Percentiles rank a stretch among this genome's conserved stretches.
Conservation (phyloP, 352 stramenopile species). For the Blastocystis sp. region DNA sequence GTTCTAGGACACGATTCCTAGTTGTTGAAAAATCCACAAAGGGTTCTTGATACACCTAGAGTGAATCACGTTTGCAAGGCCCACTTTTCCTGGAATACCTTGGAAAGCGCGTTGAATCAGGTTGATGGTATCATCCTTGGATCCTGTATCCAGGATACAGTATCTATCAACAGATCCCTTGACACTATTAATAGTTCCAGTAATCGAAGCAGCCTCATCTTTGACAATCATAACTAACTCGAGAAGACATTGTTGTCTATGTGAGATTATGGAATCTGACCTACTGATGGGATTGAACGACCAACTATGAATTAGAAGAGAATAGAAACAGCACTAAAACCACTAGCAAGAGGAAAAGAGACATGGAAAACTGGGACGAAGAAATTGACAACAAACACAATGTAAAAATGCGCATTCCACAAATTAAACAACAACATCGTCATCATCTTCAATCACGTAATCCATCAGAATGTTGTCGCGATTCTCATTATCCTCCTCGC, state of each 20-base stretch:
- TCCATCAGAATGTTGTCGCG: slow-evolving; percentile 69
- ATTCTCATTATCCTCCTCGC: slow-evolving; percentile 65
- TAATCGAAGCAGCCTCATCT: slow-evolving; percentile 30
- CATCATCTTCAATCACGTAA: slow-evolving; percentile 71
- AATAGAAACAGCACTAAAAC: neutral
- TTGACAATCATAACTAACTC: slow-evolving; percentile 60
- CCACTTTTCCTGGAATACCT: neutral
- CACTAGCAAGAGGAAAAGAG: no score
- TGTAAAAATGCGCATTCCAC: slow-evolving; percentile 45
- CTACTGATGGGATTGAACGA: no score
- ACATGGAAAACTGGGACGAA: neutral
- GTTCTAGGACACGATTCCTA: slow-evolving; percentile 29
- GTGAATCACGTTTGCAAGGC: neutral
- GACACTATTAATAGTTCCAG: slow-evolving; percentile 22
- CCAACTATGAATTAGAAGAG: neutral
- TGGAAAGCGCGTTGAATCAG: slow-evolving; percentile 27
- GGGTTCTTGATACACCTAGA: neutral
- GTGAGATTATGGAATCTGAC: neutral
- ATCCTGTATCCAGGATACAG: slow-evolving; percentile 55
- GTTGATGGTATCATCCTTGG: slow-evolving; percentile 8
- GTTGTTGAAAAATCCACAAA: slow-evolving; percentile 58
- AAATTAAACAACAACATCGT: slow-evolving; percentile 69
- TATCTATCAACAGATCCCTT: slow-evolving; percentile 41
- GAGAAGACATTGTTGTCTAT: slow-evolving; percentile 10
- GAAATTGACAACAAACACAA: slow-evolving; percentile 53